phyloP scores from a whole-genome alignment of 116 monocot genomes.

The Papilionanthe hybrid region DNA sequence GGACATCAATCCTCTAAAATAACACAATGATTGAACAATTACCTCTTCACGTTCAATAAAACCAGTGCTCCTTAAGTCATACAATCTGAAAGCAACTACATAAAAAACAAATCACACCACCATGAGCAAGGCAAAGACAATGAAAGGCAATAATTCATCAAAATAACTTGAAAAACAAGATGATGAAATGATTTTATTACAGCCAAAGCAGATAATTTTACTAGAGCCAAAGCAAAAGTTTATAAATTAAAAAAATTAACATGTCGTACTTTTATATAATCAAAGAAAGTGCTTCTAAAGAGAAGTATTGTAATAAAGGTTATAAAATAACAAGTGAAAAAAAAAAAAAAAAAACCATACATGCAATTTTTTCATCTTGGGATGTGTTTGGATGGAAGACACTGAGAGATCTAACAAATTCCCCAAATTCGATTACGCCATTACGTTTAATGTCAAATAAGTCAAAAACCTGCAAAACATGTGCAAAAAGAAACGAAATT shows the following conservation, averaged over 20 bases:
- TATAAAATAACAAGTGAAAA: not conserved
- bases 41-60: conserved; percentile 87
- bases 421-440: conserved; percentile 91
- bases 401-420: conserved; percentile 85
- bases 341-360: conserved; percentile 27
- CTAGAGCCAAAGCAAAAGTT: not conserved
- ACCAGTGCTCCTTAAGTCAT: conserved; percentile 74
- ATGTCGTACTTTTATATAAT: not conserved
- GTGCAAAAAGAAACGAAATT: not conserved
- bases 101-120: not conserved
- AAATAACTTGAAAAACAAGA: not conserved
- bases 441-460: conserved; percentile 82
- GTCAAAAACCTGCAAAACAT: conserved; percentile 75
- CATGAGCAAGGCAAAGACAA: not conserved
- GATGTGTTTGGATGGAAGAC: conserved; percentile 79
- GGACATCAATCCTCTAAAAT: not conserved
- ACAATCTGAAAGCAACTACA: conserved; percentile 89
- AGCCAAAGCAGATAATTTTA: not conserved
- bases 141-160: not conserved
- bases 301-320: not conserved
- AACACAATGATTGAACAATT: not conserved
- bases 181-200: not conserved
- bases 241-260: not conserved
- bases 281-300: not conserved
- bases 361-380: conserved; percentile 54